Conservation (phyloP, 2,329 filamentous ascomycete genomes). For the Beauveria rudraprayagi region DNA sequence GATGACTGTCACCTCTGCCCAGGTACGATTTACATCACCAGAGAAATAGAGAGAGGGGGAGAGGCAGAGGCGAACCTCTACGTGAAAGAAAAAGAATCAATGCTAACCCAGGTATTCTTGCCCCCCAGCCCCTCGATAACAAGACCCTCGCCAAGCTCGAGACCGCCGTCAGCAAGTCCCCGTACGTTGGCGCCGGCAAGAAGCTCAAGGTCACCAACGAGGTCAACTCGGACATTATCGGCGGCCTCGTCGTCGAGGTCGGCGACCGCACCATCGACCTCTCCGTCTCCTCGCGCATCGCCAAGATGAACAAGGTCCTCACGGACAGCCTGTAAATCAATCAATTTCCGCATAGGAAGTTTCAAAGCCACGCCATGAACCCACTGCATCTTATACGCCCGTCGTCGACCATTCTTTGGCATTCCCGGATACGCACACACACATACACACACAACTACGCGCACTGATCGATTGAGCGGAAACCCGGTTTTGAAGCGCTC, state of each 20-base stretch:
- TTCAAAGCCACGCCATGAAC: neutral
- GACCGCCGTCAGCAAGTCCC: conserved; percentile 78
- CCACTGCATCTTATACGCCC: conserved; percentile 4
- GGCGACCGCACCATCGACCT: conserved; percentile 98
- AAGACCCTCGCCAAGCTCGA: conserved; percentile 83
- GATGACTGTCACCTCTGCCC: conserved; percentile 81
- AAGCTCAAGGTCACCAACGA: conserved; percentile 96
- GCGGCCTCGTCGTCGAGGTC: conserved; percentile 90
- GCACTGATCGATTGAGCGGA: neutral
- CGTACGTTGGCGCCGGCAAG: conserved; percentile 83
- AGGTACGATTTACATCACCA: conserved; percentile 46
- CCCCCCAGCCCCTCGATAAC: conserved; percentile 69
- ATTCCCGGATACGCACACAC: neutral
- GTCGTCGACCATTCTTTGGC: neutral
- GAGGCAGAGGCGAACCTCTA: neutral
- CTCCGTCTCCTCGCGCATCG: conserved; percentile 87
- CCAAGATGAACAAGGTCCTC: conserved; percentile 99
- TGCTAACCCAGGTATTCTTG: conserved; percentile 17
- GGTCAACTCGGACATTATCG: conserved; percentile 92
- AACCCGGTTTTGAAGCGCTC: neutral
- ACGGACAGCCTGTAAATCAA: conserved; percentile 83
- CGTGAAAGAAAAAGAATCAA: neutral
- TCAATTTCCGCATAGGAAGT: neutral
- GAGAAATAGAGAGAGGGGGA: too few relatives aligned
- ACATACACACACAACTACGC: neutral